Percentiles rank a stretch among this genome's conserved stretches.
These are phyloP conservation scores for Terana coerulea DNA, from an alignment of 768 basidiomycete species.

Conservation along the genomic window DNA sequence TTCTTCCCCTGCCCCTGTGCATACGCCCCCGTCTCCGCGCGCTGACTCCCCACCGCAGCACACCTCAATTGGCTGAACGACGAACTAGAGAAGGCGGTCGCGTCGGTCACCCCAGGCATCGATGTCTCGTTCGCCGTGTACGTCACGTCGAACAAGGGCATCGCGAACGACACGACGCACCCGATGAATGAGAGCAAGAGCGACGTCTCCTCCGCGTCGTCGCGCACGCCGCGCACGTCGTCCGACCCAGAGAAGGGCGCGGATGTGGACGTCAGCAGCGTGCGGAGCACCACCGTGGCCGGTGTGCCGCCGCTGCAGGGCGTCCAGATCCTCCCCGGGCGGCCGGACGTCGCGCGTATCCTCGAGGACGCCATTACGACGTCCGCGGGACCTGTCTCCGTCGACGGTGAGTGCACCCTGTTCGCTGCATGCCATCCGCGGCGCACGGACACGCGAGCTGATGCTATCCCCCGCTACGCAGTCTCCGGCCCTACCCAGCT, in stretches of 20 bases:
- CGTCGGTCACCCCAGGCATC: conserved; percentile 13
- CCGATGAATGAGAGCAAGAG: neutral
- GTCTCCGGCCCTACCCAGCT: conserved; percentile 12
- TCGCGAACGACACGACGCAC: conserved; percentile 3
- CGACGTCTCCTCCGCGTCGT: neutral
- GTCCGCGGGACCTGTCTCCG: conserved; percentile 26
- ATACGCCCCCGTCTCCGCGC: too few species aligned
- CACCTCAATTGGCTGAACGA: conserved; percentile 21
- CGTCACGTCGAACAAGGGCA: conserved; percentile 15
- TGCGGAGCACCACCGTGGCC: neutral
- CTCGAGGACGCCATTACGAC: conserved; percentile 22
- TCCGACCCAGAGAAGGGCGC: conserved; percentile 9
- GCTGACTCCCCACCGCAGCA: conserved; percentile 2
- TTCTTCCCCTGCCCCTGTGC: neutral
- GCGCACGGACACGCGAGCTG: too few species aligned
- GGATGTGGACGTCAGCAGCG: neutral
- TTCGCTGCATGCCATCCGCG: neutral
- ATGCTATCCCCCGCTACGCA: neutral
- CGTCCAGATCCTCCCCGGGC: conserved; percentile 13
- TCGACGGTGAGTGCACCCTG: conserved; percentile 24
- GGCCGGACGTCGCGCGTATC: conserved; percentile 24
- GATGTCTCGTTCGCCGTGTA: conserved; percentile 17
- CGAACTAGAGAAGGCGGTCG: conserved; percentile 13
- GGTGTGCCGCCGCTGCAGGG: conserved; percentile 11
- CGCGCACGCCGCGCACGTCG: neutral